A percentile compares a stretch with the other conserved stretches of the same genome.
Conservation (phyloP, 805 yeast species). For the Pichia manshurica region DNA sequence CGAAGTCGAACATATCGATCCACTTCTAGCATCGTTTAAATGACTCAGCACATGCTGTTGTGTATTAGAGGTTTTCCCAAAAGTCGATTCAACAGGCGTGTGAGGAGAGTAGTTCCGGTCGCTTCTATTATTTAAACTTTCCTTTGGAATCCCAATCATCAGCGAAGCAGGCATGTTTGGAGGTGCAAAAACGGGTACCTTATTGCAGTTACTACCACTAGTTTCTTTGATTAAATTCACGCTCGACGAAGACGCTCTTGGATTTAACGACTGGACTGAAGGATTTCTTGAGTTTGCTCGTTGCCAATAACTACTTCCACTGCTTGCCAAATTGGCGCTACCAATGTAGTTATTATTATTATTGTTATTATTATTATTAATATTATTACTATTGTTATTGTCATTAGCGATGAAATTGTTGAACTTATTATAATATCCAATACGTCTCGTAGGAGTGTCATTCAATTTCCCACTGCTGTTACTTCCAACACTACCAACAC, state of each 20-base stretch:
- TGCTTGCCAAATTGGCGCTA: constrained; percentile 5
- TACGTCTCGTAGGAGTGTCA: constrained; percentile 7
- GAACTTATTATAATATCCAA: background rate
- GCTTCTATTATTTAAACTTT: background rate
- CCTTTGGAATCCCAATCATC: background rate
- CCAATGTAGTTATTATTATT: constrained; percentile 17
- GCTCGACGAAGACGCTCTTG: background rate
- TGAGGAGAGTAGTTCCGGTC: constrained; percentile 10
- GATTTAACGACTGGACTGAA: constrained; percentile 9
- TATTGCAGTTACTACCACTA: background rate
- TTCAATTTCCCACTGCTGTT: constrained; percentile 2
- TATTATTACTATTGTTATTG: constrained; percentile 16
- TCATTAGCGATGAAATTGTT: constrained; percentile 6
- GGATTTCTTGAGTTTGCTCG: constrained; percentile 19
- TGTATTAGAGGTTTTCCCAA: background rate
- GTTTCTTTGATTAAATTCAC: background rate
- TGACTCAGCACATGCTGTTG: background rate
- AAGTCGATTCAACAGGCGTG: constrained; percentile 16
- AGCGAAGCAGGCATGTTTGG: constrained; percentile 11
- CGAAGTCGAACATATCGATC: background rate
- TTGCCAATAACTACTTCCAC: constrained; percentile 19
- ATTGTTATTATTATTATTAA: constrained; percentile 14
- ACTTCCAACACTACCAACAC: constrained; percentile 1
- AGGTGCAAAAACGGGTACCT: constrained; percentile 17
- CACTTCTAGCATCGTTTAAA: background rate